Percentiles rank a stretch among this genome's conserved stretches.
phyloP scores from a whole-genome alignment of 2,329 filamentous ascomycete genomes.

The Colletotrichum lentis region DNA sequence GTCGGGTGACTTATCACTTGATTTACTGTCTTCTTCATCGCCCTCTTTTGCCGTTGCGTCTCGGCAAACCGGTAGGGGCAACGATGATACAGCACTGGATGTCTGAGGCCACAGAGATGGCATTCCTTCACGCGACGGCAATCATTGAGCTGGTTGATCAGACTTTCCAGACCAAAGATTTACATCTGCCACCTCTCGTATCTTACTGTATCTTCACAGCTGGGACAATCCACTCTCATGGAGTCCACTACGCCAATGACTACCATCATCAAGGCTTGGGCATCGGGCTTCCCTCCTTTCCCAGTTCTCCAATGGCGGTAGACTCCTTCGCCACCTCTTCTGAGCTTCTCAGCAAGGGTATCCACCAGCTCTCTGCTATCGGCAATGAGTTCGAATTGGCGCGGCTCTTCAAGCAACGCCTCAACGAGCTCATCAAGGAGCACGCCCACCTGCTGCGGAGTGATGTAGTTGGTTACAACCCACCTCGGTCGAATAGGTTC shows the following conservation, averaged over 20 bases:
- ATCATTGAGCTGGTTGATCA: conserved; percentile 21
- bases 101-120: conserved; percentile 16
- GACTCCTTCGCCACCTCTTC: conserved; percentile 14
- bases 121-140: conserved; percentile 25
- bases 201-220: conserved; percentile 31
- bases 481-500: conserved; percentile 12
- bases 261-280: not conserved
- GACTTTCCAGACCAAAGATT: not conserved
- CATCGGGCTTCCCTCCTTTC: conserved; percentile 14
- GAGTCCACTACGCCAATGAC: conserved; percentile 17
- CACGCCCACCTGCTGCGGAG: conserved; percentile 7
- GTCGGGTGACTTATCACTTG: conserved; percentile 18
- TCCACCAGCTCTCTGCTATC: conserved; percentile 18
- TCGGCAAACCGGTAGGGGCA: conserved; percentile 17
- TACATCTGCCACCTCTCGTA: conserved; percentile 19
- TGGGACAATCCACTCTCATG: conserved; percentile 14
- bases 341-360: conserved; percentile 9
- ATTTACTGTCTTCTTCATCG: conserved; percentile 32
- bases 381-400: conserved; percentile 14
- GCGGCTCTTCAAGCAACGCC: not conserved
- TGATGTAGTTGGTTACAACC: conserved; percentile 8
- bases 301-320: conserved; percentile 22
- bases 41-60: conserved; percentile 17
- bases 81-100: conserved; percentile 32
- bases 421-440: conserved; percentile 23